Percentiles rank a stretch among this genome's conserved stretches.
Conservation (phyloP, 176 grass and related monocot species). For the Aegilops sharonensis region DNA sequence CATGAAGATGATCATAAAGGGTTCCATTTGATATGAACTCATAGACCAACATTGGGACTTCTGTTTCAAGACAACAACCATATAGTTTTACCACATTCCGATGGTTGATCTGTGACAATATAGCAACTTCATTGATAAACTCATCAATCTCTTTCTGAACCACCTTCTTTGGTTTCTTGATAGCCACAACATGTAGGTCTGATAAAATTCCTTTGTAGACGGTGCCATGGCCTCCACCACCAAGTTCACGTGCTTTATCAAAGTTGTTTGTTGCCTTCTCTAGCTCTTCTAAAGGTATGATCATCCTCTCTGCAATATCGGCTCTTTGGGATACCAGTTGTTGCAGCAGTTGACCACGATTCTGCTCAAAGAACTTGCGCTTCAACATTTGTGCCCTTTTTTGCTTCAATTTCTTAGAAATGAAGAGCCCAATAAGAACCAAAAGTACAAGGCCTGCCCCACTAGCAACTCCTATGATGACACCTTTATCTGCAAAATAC, state of each 20-base stretch:
- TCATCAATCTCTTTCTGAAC: background rate
- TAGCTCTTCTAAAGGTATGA: background rate
- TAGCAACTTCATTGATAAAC: background rate
- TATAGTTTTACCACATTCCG: background rate
- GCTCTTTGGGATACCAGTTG: background rate
- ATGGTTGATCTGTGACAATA: background rate
- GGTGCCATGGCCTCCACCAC: background rate
- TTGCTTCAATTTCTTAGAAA: background rate
- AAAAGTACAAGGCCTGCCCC: background rate
- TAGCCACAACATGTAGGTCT: background rate
- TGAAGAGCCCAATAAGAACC: background rate
- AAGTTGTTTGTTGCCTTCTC: background rate
- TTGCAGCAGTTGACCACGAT: background rate
- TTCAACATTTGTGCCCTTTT: background rate
- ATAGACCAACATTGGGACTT: background rate
- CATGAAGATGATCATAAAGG: background rate
- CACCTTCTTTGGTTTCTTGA: background rate
- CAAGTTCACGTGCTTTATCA: background rate
- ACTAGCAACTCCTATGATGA: background rate
- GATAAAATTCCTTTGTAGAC: background rate
- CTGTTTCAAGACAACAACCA: background rate
- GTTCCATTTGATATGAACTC: background rate
- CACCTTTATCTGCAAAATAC: background rate
- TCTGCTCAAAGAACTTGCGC: background rate
- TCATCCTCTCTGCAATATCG: background rate